A percentile compares a stretch with the other conserved stretches of the same genome.
Evolutionary conservation across 2,329 filamentous ascomycete genomes (phyloP).

Genomic region (Cercospora sp.): DNA sequence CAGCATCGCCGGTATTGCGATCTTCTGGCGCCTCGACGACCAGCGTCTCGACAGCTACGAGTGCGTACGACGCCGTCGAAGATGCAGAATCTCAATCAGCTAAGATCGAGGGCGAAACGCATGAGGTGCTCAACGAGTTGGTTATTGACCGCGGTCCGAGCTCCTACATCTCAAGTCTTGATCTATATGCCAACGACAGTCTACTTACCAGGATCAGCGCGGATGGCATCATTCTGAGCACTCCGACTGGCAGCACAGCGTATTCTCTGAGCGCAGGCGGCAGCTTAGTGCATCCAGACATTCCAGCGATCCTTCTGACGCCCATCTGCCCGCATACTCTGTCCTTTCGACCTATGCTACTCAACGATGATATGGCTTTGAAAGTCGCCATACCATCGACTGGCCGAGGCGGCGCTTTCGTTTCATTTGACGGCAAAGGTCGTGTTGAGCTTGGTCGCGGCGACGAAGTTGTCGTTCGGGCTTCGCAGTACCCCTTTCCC

Average conservation of each 20-base stretch:
- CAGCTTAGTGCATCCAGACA: conserved; percentile 92
- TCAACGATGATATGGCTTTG: conserved; percentile 90
- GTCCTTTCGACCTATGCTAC: conserved; percentile 95
- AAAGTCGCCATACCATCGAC: conserved; percentile 81
- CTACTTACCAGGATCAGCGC: conserved; percentile 94
- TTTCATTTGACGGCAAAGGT: conserved; percentile 95
- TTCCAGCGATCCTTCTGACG: conserved; percentile 92
- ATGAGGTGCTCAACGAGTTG: conserved; percentile 96
- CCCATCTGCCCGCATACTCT: conserved; percentile 97
- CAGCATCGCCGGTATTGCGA: conserved; percentile 37
- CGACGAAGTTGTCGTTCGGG: conserved; percentile 93
- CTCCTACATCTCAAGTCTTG: conserved; percentile 93
- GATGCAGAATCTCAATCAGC: conserved; percentile 49
- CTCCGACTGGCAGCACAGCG: conserved; percentile 84
- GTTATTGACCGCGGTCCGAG: conserved; percentile 97
- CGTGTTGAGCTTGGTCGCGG: conserved; percentile 89
- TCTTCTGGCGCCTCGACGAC: conserved; percentile 33
- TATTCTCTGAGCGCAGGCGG: conserved; percentile 96
- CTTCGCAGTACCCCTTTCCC: conserved; percentile 94
- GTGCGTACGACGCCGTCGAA: conserved; percentile 16
- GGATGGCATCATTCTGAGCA: conserved; percentile 96
- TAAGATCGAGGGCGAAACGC: conserved; percentile 88
- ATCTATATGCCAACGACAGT: conserved; percentile 93
- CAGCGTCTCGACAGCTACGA: conserved; percentile 36
- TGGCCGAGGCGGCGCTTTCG: conserved; percentile 91